These are phyloP conservation scores for Lipomyces yarrowii DNA, from an alignment of 1,139 yeast species.

Conservation along the genomic window DNA sequence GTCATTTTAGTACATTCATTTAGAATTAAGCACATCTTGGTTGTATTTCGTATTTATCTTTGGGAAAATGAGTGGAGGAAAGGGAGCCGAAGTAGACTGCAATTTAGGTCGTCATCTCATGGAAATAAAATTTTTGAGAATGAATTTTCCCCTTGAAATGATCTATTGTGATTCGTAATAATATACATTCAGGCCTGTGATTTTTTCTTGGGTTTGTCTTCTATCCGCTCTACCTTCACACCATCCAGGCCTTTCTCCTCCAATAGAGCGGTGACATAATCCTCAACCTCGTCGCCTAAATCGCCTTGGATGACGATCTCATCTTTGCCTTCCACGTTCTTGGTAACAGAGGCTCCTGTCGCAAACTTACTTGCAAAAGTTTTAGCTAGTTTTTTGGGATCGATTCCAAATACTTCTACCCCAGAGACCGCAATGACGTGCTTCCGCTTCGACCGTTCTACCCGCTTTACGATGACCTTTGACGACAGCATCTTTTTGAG, in stretches of 20 bases:
- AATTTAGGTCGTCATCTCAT: neutral
- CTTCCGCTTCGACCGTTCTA: constrained; percentile 88
- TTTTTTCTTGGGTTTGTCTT: constrained; percentile 76
- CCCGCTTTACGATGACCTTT: constrained; percentile 80
- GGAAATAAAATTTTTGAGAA: neutral
- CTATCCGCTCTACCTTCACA: constrained; percentile 84
- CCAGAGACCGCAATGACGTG: constrained; percentile 87
- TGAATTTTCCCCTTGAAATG: neutral
- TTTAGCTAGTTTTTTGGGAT: constrained; percentile 87
- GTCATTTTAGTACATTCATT: neutral
- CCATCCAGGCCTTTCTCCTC: constrained; percentile 81
- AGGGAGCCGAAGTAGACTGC: neutral
- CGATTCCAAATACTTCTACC: constrained; percentile 81
- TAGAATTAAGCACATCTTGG: neutral
- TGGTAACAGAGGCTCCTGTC: constrained; percentile 94
- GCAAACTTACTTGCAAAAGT: constrained; percentile 94
- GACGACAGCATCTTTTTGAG: constrained; percentile 75
- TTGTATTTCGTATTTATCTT: neutral
- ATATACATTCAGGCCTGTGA: constrained; percentile 5
- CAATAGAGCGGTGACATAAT: constrained; percentile 66
- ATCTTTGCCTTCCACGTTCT: constrained; percentile 88
- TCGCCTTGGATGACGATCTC: constrained; percentile 95
- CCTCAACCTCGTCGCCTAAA: constrained; percentile 88
- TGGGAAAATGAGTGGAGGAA: too few species aligned
- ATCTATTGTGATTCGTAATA: neutral